A percentile compares a stretch with the other conserved stretches of the same genome.
Conservation (phyloP, 768 basidiomycete species). For the Tylopilus subfusipes region DNA sequence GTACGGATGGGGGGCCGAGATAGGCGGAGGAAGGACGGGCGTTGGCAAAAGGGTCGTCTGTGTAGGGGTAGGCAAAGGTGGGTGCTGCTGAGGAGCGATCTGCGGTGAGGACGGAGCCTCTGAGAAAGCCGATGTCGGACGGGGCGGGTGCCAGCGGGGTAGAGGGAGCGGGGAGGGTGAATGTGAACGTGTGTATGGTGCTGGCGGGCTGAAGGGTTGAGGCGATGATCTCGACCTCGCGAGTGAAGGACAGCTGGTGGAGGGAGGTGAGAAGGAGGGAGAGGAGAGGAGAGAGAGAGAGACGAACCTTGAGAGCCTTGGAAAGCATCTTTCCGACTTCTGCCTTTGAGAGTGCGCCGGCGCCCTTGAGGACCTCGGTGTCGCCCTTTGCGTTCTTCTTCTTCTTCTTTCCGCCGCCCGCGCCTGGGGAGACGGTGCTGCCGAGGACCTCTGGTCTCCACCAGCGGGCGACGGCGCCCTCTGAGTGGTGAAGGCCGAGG, state of each 20-base stretch:
- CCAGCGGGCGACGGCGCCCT: slow-evolving; percentile 84
- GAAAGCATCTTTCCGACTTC: slow-evolving; percentile 89
- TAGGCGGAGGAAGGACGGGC: slow-evolving; percentile 76
- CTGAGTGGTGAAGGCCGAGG: slow-evolving; percentile 74
- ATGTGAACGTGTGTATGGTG: slow-evolving; percentile 90
- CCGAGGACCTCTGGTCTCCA: slow-evolving; percentile 92
- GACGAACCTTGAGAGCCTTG: slow-evolving; percentile 79
- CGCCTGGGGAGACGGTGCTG: slow-evolving; percentile 80
- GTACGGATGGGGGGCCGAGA: slow-evolving; percentile 70
- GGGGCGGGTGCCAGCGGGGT: slow-evolving; percentile 75
- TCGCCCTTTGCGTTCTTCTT: slow-evolving; percentile 59
- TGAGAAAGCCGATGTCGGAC: slow-evolving; percentile 56
- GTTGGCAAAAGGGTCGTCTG: slow-evolving; percentile 64
- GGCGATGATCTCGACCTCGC: slow-evolving; percentile 91
- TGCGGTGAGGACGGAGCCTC: slow-evolving; percentile 69
- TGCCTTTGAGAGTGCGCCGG: slow-evolving; percentile 77
- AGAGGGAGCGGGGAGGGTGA: slow-evolving; percentile 72
- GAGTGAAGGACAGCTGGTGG: slow-evolving; percentile 78
- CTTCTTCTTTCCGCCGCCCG: slow-evolving; percentile 75
- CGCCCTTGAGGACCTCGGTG: slow-evolving; percentile 61
- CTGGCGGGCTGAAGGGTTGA: slow-evolving; percentile 93
- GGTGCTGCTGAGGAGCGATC: slow-evolving; percentile 61
- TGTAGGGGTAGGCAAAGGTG: slow-evolving; percentile 71
- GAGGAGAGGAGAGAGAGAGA: background rate
- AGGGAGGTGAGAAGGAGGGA: background rate